Base-by-base conservation (phyloP, 139 green algal species). In the Chlorella sp. region DNA sequence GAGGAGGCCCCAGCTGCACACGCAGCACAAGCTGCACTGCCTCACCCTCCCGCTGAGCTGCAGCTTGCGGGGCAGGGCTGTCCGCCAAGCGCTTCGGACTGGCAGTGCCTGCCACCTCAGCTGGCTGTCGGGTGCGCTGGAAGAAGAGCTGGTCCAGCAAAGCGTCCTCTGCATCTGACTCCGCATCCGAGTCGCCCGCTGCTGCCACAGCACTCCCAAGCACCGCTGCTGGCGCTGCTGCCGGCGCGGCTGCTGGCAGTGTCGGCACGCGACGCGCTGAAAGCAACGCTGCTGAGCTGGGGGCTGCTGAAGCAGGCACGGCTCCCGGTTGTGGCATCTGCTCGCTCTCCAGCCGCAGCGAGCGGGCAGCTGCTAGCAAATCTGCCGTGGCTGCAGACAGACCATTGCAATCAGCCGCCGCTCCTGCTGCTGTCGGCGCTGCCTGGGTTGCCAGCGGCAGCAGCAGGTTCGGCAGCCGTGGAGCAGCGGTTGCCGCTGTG, bases 161-260 rank as follows among this genome's bases (percentile, higher is more conserved):
- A 18, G 76, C 76, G 11, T 82, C 76, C 36, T 82, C 76, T 0
- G 76, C 76, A 73, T 82, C 76, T 12, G 76, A 82, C 26, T 72
- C 76, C 23, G 76, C 56, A 56, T 82, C 76, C 3, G 76, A 82
- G 1, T 17, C 3, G 25, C 39, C 60, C 0, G 32, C 32, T 26
- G 74, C 3, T 3, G 55, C 21, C 6, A 25, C 74, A 34, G 74
- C 30, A 36, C 1, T 17, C 51, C 28, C 55, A 17, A 16, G 4
- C 13, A 20, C 13, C 38, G 57, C 55, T 70, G 32, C 55, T 34
- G 44, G 2, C 11, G 16, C 39, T 39, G 71, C 39, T 26, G 56
- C 34, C 26, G 34, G 32, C 1, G 7, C 56, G 70, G 55, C 55
- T 36, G 32, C 75, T 57, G 34, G 55, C 4, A 39, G 16, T n/a